Percentiles rank a stretch among this genome's conserved stretches.
phyloP scores from a whole-genome alignment of 768 basidiomycete genomes.

The Lactarius trivialis region DNA sequence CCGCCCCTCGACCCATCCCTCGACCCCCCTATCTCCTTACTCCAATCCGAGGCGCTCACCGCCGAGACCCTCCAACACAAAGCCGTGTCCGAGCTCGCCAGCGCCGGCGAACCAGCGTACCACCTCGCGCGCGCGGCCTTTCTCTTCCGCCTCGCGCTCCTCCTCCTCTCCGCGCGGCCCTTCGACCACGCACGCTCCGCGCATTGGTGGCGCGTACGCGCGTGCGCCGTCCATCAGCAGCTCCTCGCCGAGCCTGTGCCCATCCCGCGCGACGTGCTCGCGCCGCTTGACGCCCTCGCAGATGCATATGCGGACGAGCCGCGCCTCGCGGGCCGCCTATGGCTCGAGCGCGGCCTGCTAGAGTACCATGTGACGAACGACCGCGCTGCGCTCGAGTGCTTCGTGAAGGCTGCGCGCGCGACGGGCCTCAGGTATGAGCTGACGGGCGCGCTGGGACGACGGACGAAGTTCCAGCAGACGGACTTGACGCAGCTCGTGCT shows the following conservation, averaged over 20 bases:
- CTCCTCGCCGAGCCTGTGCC: constrained; percentile 80
- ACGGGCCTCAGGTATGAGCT: constrained; percentile 84
- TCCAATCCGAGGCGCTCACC: constrained; percentile 33
- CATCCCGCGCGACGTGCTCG: constrained; percentile 38
- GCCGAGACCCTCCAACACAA: constrained; percentile 52
- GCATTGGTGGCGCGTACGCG: constrained; percentile 83
- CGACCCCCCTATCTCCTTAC: constrained; percentile 31
- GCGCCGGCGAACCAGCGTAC: constrained; percentile 91
- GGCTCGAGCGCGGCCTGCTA: constrained; percentile 74
- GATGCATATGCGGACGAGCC: constrained; percentile 41
- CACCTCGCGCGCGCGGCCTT: constrained; percentile 68
- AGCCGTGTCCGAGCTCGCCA: constrained; percentile 70
- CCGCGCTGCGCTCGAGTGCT: constrained; percentile 67
- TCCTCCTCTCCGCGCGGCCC: constrained; percentile 46
- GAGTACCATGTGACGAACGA: constrained; percentile 73
- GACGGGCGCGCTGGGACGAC: constrained; percentile 86
- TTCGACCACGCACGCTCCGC: constrained; percentile 45
- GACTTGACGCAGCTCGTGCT: constrained; percentile 88
- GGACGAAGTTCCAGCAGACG: constrained; percentile 87
- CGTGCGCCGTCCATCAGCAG: constrained; percentile 64
- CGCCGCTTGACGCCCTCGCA: constrained; percentile 38
- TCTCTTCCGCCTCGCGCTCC: constrained; percentile 69
- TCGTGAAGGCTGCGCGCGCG: constrained; percentile 68
- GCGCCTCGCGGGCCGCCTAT: constrained; percentile 60
- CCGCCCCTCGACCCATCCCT: constrained; percentile 62